These are phyloP conservation scores for Lenwebbia sp. DNA, from an alignment of 345 rosid species.

Conservation along the genomic window DNA sequence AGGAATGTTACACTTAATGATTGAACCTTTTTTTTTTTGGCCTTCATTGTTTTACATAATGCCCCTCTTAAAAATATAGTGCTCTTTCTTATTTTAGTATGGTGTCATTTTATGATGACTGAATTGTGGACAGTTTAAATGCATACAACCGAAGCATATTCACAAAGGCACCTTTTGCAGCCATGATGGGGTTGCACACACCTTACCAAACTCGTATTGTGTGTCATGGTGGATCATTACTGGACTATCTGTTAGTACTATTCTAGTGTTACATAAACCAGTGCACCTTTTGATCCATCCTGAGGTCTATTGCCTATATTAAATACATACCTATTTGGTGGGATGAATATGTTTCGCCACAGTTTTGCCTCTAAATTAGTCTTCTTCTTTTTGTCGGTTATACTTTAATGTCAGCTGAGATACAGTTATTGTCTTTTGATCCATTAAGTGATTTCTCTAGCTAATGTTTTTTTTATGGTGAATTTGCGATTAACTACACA, in stretches of 20 bases:
- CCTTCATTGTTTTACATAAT: neutral
- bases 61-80: neutral
- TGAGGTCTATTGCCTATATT: neutral
- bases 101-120: neutral
- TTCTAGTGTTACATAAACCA: neutral
- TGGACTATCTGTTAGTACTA: neutral
- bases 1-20: neutral
- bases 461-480: neutral
- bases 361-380: neutral
- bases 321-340: neutral
- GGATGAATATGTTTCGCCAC: neutral
- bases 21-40: neutral
- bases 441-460: neutral
- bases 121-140: neutral
- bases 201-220: neutral
- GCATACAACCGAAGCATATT: neutral
- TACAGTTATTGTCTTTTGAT: neutral
- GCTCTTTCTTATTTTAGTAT: neutral
- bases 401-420: neutral
- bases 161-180: neutral
- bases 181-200: neutral
- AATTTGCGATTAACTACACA: conserved; percentile 6
- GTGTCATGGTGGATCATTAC: neutral
- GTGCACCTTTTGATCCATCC: neutral
- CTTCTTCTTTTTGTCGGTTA: neutral